These are phyloP conservation scores for Penicillium sclerotigenum DNA, from an alignment of 2,329 filamentous ascomycete species.

Conservation along the genomic window DNA sequence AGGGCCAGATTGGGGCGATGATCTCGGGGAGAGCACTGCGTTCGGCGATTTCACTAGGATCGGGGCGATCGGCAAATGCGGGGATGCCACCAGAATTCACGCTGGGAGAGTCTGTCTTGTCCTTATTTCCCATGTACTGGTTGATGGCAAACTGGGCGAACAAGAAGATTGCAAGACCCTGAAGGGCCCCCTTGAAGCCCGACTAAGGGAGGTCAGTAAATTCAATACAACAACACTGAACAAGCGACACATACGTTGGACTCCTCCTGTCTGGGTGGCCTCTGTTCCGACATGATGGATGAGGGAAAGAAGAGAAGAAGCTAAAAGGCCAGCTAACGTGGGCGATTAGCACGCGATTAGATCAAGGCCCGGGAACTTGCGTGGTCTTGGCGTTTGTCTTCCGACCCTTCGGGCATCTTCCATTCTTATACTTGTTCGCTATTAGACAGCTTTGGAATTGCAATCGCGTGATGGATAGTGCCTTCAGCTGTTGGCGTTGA, in stretches of 20 bases:
- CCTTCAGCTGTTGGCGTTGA: constrained; percentile 22
- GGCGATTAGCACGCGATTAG: constrained; percentile 4
- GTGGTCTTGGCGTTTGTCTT: constrained; percentile 6
- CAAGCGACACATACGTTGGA: constrained; percentile 25
- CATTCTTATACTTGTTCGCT: neutral
- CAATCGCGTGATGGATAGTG: constrained; percentile 30
- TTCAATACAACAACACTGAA: neutral
- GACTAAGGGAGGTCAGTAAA: constrained; percentile 36
- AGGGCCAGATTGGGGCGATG: constrained; percentile 86
- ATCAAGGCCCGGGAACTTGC: constrained; percentile 9
- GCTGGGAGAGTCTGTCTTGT: constrained; percentile 21
- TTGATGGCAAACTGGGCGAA: constrained; percentile 57
- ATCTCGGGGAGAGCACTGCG: constrained; percentile 57
- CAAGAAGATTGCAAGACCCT: constrained; percentile 59
- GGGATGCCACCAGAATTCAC: constrained; percentile 50
- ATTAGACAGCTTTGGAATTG: neutral
- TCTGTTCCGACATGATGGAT: constrained; percentile 40
- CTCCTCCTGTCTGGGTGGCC: constrained; percentile 38
- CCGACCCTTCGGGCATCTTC: neutral
- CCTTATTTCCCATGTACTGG: constrained; percentile 51
- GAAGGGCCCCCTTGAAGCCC: constrained; percentile 45
- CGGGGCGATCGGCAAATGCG: constrained; percentile 63
- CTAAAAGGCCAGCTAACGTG: constrained; percentile 8
- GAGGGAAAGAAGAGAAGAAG: constrained; percentile 10
- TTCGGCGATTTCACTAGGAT: constrained; percentile 37